phyloP scores from a whole-genome alignment of 495 filamentous ascomycete genomes.

The Aspergillus bertholletiae region DNA sequence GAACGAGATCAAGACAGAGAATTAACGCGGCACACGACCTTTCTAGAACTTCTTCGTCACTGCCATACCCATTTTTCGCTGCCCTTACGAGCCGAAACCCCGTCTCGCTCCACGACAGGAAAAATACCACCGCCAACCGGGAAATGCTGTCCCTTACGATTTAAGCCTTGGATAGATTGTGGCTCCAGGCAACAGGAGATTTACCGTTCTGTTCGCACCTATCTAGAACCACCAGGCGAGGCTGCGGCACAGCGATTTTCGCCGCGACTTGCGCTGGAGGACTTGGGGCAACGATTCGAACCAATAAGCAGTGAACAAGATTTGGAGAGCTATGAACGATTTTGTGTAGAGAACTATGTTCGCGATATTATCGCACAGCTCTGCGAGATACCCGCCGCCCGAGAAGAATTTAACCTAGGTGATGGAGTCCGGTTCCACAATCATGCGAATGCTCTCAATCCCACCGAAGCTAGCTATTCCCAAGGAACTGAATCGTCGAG shows the following conservation, averaged over 20 bases:
- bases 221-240: constrained; percentile 17
- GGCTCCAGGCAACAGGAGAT: constrained; percentile 20
- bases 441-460: constrained; percentile 25
- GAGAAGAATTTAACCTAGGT: constrained; percentile 20
- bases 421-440: constrained; percentile 27
- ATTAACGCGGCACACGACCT: constrained; percentile 22
- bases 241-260: constrained; percentile 10
- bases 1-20: constrained; percentile 6
- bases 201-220: constrained; percentile 21
- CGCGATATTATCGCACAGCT: constrained; percentile 26
- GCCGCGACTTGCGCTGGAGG: constrained; percentile 13
- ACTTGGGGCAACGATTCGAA: constrained; percentile 8
- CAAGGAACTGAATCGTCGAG: constrained; percentile 4
- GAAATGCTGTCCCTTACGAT: constrained; percentile 26
- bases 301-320: constrained; percentile 29
- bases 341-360: constrained; percentile 29
- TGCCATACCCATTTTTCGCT: constrained; percentile 24
- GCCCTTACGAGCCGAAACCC: constrained; percentile 18
- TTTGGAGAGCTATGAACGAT: constrained; percentile 26
- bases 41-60: constrained; percentile 26
- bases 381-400: constrained; percentile 27
- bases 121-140: constrained; percentile 23
- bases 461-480: background rate
- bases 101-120: constrained; percentile 29
- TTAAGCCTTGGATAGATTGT: constrained; percentile 30